phyloP scores from a whole-genome alignment of 441 rosid genomes.

The Viola pubescens region DNA sequence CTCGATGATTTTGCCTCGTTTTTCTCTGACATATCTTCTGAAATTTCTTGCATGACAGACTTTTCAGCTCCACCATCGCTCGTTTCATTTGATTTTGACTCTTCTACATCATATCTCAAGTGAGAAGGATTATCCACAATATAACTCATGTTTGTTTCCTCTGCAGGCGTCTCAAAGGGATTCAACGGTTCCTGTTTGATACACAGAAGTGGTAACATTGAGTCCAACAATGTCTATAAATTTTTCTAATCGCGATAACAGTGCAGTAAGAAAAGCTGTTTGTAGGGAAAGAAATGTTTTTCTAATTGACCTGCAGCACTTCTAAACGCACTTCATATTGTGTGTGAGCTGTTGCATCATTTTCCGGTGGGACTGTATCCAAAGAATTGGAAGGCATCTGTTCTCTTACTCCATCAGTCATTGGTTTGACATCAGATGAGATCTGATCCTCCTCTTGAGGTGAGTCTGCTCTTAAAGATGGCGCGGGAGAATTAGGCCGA shows the following conservation, averaged over 20 bases:
- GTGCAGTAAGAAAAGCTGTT: background rate
- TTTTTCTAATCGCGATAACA: background rate
- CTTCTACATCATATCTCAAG: background rate
- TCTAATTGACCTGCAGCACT: constrained; percentile 37
- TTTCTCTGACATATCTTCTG: constrained; percentile 12
- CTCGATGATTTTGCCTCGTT: constrained; percentile 13
- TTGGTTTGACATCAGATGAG: constrained; percentile 8
- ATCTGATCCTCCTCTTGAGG: constrained; percentile 22
- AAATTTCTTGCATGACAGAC: constrained; percentile 1
- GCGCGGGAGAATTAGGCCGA: constrained; percentile 17
- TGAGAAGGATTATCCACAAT: constrained; percentile 12
- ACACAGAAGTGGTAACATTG: constrained; percentile 7
- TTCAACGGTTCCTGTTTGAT: constrained; percentile 29
- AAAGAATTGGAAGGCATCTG: constrained; percentile 5
- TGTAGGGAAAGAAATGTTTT: background rate
- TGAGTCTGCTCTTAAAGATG: constrained; percentile 18
- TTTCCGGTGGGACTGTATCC: constrained; percentile 12
- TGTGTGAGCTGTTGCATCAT: constrained; percentile 14
- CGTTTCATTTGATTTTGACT: constrained; percentile 7
- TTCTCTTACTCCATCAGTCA: constrained; percentile 11
- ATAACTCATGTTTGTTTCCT: constrained; percentile 21
- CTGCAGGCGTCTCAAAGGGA: constrained; percentile 14
- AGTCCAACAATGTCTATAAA: background rate
- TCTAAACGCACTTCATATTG: constrained; percentile 9
- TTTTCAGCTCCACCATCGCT: constrained; percentile 8